Evolutionary conservation across 2,329 filamentous ascomycete species (phyloP).

Genomic region (Trichophyton mentagrophytes): DNA sequence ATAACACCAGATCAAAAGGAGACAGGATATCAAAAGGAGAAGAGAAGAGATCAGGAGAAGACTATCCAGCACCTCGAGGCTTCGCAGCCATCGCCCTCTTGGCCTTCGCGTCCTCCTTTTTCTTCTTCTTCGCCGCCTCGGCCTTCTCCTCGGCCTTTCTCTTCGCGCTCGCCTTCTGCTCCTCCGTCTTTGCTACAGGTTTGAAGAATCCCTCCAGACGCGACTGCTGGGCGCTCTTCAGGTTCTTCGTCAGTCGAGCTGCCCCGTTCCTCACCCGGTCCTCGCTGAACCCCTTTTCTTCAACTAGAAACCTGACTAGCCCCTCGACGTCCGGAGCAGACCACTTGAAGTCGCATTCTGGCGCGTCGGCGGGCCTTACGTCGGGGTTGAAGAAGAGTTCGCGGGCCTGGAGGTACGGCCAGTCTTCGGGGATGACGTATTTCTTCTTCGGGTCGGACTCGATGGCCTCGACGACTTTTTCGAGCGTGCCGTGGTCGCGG

Average conservation of each 20-base stretch:
- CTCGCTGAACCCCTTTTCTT: slow-evolving; percentile 93
- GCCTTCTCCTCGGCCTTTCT: slow-evolving; percentile 87
- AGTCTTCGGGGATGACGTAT: slow-evolving; percentile 83
- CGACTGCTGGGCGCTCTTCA: slow-evolving; percentile 82
- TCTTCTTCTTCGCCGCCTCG: slow-evolving; percentile 87
- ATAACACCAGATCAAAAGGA: background rate
- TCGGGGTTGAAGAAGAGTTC: slow-evolving; percentile 86
- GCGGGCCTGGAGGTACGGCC: slow-evolving; percentile 86
- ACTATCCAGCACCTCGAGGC: slow-evolving; percentile 52
- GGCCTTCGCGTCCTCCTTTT: slow-evolving; percentile 86
- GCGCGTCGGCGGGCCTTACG: slow-evolving; percentile 67
- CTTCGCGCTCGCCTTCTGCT: slow-evolving; percentile 73
- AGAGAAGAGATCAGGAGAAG: background rate
- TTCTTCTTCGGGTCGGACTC: slow-evolving; percentile 65
- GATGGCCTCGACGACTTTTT: slow-evolving; percentile 72
- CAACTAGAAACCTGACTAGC: slow-evolving; percentile 76
- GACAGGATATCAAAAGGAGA: background rate
- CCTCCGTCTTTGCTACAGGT: slow-evolving; percentile 73
- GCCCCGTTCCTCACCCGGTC: slow-evolving; percentile 76
- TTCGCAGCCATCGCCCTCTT: slow-evolving; percentile 86
- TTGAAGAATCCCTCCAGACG: slow-evolving; percentile 96
- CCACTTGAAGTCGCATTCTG: slow-evolving; percentile 96
- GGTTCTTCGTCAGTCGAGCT: slow-evolving; percentile 69
- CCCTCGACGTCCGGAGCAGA: slow-evolving; percentile 84
- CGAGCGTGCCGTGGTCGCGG: slow-evolving; percentile 76